Conservation (phyloP, 352 stramenopile species). For the Phytophthora vignae region DNA sequence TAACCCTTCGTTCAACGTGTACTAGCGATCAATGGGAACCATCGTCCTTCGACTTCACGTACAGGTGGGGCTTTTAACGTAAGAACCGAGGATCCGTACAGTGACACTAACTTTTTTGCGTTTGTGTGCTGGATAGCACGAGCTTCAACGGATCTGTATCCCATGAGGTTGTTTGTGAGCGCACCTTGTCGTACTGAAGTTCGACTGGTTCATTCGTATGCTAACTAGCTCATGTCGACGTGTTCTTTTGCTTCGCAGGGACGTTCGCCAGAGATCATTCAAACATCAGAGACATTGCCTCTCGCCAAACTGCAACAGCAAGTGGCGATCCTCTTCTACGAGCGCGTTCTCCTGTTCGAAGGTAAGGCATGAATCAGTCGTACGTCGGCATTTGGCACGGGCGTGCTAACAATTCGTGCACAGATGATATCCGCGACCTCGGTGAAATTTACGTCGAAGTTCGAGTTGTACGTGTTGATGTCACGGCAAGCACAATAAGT, state of each 20-base stretch:
- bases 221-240: not conserved
- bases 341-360: slow-evolving; percentile 69
- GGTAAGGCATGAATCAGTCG: slow-evolving; percentile 29
- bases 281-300: slow-evolving; percentile 48
- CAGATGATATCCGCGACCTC: slow-evolving; percentile 72
- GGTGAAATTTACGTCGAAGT: slow-evolving; percentile 71
- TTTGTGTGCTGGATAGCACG: slow-evolving; percentile 20
- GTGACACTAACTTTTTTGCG: not conserved
- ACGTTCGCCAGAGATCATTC: slow-evolving; percentile 6
- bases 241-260: slow-evolving; percentile 2
- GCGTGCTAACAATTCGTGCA: not conserved
- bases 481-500: not conserved
- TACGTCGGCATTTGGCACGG: not conserved
- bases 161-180: slow-evolving; percentile 20
- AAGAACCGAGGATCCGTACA: not conserved
- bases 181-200: not conserved
- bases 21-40: slow-evolving; percentile 38
- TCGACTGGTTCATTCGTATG: not conserved
- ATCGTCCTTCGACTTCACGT: slow-evolving; percentile 67
- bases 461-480: slow-evolving; percentile 48
- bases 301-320: slow-evolving; percentile 64
- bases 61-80: slow-evolving; percentile 40
- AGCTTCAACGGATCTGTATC: slow-evolving; percentile 47
- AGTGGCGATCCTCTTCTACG: slow-evolving; percentile 66
- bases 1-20: not conserved